Evolutionary conservation across 148 eudicot genomes (phyloP).

Genomic region (Chenopodium album): DNA sequence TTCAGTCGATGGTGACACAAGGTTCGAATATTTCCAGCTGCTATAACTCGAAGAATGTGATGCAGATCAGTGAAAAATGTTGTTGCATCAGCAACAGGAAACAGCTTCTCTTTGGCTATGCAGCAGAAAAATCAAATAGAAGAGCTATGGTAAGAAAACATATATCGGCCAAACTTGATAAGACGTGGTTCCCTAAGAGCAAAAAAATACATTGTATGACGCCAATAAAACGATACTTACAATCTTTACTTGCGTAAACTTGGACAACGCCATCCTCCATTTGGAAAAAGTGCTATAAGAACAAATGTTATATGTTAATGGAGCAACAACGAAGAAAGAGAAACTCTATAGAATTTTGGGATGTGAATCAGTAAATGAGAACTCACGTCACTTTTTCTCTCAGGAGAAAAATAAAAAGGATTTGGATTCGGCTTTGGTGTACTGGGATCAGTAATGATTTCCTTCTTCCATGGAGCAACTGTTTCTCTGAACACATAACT

Average conservation of each 20-base stretch:
- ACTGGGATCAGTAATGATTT: slow-evolving; percentile 86
- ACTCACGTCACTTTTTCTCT: slow-evolving; percentile 79
- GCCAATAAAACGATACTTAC: slow-evolving; percentile 47
- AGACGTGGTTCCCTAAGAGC: slow-evolving; percentile 1
- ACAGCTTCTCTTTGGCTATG: slow-evolving; percentile 79
- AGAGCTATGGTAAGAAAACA: slow-evolving; percentile 14
- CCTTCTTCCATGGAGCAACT: slow-evolving; percentile 93
- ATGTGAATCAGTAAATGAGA: neutral
- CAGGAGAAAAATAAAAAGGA: slow-evolving; percentile 69
- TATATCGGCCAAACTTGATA: neutral
- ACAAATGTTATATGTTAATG: neutral
- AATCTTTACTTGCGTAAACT: slow-evolving; percentile 77
- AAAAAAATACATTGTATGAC: neutral
- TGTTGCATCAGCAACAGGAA: slow-evolving; percentile 95
- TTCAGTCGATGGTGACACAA: slow-evolving; percentile 87
- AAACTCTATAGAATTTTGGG: too few species aligned
- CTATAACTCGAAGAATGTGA: slow-evolving; percentile 94
- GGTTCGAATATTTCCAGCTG: slow-evolving; percentile 95
- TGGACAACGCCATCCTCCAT: slow-evolving; percentile 99
- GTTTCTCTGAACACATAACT: slow-evolving; percentile 84
- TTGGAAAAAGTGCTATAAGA: slow-evolving; percentile 80
- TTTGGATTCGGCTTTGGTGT: slow-evolving; percentile 89
- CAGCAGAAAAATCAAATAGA: slow-evolving; percentile 8
- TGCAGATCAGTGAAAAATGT: slow-evolving; percentile 98
- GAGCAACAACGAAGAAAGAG: neutral